These are phyloP conservation scores for Zopfochytrium polystomum DNA, from an alignment of 371 early-diverging fungal species.

Conservation along the genomic window DNA sequence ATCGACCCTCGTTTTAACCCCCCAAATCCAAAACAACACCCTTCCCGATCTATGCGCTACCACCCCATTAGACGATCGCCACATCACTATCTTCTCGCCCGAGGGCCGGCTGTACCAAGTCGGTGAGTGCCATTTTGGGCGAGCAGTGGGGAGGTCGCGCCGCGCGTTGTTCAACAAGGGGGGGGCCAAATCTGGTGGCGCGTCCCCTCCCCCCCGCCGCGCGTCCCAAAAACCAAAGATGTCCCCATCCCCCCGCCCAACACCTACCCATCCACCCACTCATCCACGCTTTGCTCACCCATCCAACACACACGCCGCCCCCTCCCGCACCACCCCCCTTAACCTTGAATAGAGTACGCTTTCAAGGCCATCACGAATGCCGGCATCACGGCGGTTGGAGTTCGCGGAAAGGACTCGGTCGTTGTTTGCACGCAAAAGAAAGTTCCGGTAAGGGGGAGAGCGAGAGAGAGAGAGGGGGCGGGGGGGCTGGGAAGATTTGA, in stretches of 20 bases:
- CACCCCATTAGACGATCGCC: slow-evolving; percentile 96
- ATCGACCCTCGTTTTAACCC: too few relatives aligned
- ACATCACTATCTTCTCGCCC: slow-evolving; percentile 98
- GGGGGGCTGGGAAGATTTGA: too few relatives aligned
- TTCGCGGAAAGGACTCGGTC: slow-evolving; percentile 89
- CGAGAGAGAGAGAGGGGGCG: too few relatives aligned
- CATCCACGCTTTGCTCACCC: too few relatives aligned
- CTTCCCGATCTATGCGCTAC: too few relatives aligned
- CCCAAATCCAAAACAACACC: too few relatives aligned
- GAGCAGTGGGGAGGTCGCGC: not conserved
- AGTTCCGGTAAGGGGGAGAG: slow-evolving; percentile 72
- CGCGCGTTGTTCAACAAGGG: not conserved
- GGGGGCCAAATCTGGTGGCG: too few relatives aligned
- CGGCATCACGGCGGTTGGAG: slow-evolving; percentile 91
- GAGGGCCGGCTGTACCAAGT: slow-evolving; percentile 99
- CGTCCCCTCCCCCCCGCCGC: too few relatives aligned
- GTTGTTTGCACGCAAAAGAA: slow-evolving; percentile 96
- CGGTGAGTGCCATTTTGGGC: slow-evolving; percentile 65
- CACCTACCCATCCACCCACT: not conserved
- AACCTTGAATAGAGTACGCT: slow-evolving; percentile 98
- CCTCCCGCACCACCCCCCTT: too few relatives aligned
- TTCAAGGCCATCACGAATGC: slow-evolving; percentile 97
- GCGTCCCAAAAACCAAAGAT: too few relatives aligned
- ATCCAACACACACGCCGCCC: slow-evolving; percentile 8
- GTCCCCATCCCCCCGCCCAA: too few relatives aligned